phyloP scores from a whole-genome alignment of 495 filamentous ascomycete genomes.

The Tuber magnatum region DNA sequence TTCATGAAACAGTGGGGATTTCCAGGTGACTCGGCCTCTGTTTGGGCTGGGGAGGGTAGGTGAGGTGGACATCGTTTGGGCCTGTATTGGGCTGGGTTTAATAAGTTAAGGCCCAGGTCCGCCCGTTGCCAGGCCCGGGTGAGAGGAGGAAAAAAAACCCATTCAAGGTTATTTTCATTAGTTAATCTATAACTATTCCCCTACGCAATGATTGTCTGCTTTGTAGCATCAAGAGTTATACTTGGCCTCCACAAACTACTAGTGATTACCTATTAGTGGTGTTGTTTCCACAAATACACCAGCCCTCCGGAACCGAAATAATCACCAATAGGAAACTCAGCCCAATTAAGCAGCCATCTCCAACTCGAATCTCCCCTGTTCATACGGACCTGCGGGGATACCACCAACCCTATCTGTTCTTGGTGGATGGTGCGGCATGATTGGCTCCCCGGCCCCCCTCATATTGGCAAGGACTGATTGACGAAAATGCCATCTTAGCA shows the following conservation, averaged over 20 bases:
- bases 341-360: slow-evolving; percentile 24
- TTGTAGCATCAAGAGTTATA: not conserved
- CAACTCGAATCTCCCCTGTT: slow-evolving; percentile 34
- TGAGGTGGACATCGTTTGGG: too few species aligned
- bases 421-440: slow-evolving; percentile 39
- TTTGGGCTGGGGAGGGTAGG: too few species aligned
- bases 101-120: too few species aligned
- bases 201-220: not conserved
- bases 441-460: slow-evolving; percentile 38
- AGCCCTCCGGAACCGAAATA: not conserved
- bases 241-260: not conserved
- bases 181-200: not conserved
- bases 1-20: too few species aligned
- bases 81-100: too few species aligned
- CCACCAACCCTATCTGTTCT: slow-evolving; percentile 33
- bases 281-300: not conserved
- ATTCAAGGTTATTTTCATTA: not conserved
- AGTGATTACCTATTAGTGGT: not conserved
- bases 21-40: too few species aligned
- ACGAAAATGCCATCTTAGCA: slow-evolving; percentile 39
- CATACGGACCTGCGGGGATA: slow-evolving; percentile 25
- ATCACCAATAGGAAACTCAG: not conserved
- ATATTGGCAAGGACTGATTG: slow-evolving; percentile 40
- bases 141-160: not conserved
- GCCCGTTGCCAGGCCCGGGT: too few species aligned